These are phyloP conservation scores for Lenwebbia sp. DNA, from an alignment of 345 rosid species.

Conservation along the genomic window DNA sequence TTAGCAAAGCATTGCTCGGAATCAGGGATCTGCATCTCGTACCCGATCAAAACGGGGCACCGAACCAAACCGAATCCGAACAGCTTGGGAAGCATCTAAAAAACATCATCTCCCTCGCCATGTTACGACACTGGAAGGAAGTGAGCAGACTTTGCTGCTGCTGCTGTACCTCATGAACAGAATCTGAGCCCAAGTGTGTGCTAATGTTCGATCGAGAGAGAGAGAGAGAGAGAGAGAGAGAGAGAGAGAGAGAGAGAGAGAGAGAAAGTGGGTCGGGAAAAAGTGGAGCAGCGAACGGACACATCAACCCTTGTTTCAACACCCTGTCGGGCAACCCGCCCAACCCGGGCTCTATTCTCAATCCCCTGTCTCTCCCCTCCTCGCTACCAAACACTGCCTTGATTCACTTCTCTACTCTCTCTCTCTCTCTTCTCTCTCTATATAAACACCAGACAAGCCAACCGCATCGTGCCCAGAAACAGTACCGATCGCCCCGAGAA, in stretches of 20 bases:
- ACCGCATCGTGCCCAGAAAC: not conserved
- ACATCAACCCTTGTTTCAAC: not conserved
- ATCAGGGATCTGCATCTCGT: not conserved
- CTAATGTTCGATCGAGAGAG: not conserved
- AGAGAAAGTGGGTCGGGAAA: not conserved
- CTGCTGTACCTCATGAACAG: not conserved
- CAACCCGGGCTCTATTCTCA: not conserved
- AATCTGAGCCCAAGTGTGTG: not conserved
- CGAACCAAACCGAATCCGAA: not conserved
- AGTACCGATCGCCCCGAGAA: not conserved
- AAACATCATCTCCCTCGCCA: not conserved
- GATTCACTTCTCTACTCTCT: not conserved
- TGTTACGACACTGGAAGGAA: not conserved
- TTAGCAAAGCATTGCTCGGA: not conserved
- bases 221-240: not conserved
- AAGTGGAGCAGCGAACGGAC: not conserved
- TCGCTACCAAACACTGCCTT: not conserved
- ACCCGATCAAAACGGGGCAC: not conserved
- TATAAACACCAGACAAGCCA: not conserved
- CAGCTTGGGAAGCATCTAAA: not conserved
- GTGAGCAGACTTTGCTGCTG: not conserved
- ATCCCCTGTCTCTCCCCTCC: not conserved
- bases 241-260: not conserved
- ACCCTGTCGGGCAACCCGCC: not conserved
- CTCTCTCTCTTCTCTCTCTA: not conserved